Percentiles rank a stretch among this genome's conserved stretches.
Evolutionary conservation across 495 filamentous ascomycete species (phyloP).

Genomic region (Trichocladium uniseriatum): DNA sequence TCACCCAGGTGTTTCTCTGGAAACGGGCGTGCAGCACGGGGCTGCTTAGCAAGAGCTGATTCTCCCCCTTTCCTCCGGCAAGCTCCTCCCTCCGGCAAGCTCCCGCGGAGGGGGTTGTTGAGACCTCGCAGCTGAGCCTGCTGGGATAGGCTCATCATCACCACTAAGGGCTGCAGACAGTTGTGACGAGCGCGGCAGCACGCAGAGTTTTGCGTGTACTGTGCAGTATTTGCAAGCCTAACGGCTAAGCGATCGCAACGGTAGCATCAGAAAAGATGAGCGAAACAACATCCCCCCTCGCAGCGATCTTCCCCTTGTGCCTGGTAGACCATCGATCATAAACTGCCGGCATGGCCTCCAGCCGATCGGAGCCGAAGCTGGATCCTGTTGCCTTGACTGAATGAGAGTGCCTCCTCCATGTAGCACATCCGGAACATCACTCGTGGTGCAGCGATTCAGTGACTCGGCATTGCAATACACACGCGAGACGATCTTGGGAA

Average conservation of each 20-base stretch:
- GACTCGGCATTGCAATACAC: conserved; percentile 5
- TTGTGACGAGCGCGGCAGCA: too few species aligned
- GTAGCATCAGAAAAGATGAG: conserved; percentile 11
- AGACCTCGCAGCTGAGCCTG: too few species aligned
- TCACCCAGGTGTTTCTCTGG: conserved; percentile 20
- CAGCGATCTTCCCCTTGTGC: too few species aligned
- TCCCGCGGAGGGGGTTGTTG: too few species aligned
- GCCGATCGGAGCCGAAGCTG: background rate
- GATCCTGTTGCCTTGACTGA: background rate
- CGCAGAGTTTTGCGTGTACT: too few species aligned
- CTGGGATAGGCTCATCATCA: too few species aligned
- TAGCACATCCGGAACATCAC: conserved; percentile 19
- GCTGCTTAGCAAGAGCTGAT: background rate
- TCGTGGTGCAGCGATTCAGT: conserved; percentile 9
- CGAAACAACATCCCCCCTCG: conserved; percentile 19
- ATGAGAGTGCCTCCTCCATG: conserved; percentile 10
- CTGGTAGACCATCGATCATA: too few species aligned
- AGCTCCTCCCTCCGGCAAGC: background rate
- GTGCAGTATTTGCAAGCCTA: background rate
- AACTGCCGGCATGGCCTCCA: background rate
- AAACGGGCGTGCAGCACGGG: conserved; percentile 16
- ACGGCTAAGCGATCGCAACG: conserved; percentile 18
- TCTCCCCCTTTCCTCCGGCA: background rate
- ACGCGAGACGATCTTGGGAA: conserved; percentile 17
- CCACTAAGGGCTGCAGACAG: too few species aligned